Conservation (phyloP, 2,329 filamentous ascomycete genomes). For the Sporothrix phasma region DNA sequence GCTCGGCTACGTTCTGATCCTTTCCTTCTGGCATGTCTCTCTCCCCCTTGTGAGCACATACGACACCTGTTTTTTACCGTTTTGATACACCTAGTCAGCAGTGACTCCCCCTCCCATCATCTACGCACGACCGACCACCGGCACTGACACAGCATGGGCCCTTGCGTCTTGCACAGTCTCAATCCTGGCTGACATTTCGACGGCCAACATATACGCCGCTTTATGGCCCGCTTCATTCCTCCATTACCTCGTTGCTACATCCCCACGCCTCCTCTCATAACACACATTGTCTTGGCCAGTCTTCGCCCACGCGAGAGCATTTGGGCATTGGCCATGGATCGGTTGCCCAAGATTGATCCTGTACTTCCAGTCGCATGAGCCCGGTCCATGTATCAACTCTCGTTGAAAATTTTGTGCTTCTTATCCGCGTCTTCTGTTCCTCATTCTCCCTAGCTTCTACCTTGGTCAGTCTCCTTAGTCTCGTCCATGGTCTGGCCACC, state of each 20-base stretch:
- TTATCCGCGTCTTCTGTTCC: neutral
- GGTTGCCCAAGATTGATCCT: neutral
- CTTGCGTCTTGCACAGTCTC: neutral
- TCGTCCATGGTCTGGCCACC: neutral
- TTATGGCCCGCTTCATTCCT: neutral
- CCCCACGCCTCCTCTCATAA: neutral
- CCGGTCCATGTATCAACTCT: slow-evolving; percentile 8
- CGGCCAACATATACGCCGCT: neutral
- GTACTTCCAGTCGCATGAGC: neutral
- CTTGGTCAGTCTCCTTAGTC: neutral
- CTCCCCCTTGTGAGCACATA: neutral
- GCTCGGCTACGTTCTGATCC: neutral
- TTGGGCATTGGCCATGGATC: neutral
- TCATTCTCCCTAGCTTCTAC: neutral
- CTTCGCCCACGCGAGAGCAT: neutral
- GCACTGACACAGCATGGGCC: neutral
- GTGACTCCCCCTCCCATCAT: neutral
- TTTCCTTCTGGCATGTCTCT: neutral
- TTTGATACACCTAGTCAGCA: neutral
- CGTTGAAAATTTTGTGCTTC: neutral
- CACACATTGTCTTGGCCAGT: neutral
- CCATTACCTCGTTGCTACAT: neutral
- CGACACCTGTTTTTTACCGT: neutral
- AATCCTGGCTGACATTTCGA: too few species aligned
- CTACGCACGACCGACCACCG: too few species aligned